phyloP scores from a whole-genome alignment of 2,329 filamentous ascomycete genomes.

The Amylocarpus encephaloides region DNA sequence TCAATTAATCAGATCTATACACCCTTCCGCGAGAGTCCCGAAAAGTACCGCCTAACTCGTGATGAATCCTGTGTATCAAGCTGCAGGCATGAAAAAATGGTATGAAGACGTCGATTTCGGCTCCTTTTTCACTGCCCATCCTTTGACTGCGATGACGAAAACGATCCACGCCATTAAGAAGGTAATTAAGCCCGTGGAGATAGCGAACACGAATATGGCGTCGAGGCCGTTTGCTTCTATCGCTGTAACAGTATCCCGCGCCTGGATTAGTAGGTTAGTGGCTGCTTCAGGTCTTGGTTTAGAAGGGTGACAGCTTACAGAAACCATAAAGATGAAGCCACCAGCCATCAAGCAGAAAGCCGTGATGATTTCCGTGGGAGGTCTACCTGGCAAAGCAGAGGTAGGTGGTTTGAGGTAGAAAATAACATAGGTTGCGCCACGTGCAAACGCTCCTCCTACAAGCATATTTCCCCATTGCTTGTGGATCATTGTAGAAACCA shows the following conservation, averaged over 20 bases:
- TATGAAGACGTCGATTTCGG: not conserved
- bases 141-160: conserved; percentile 73
- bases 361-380: conserved; percentile 82
- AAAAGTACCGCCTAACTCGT: not conserved
- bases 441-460: conserved; percentile 70
- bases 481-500: conserved; percentile 87
- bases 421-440: conserved; percentile 72
- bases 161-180: conserved; percentile 83
- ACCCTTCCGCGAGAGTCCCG: not conserved
- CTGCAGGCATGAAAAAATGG: not conserved
- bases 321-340: conserved; percentile 88
- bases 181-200: conserved; percentile 76
- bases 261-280: conserved; percentile 39
- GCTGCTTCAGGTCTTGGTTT: conserved; percentile 11
- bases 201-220: conserved; percentile 89
- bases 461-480: conserved; percentile 88
- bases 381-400: conserved; percentile 74
- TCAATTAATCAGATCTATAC: not conserved
- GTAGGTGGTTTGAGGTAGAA: conserved; percentile 74
- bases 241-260: conserved; percentile 67
- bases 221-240: conserved; percentile 74
- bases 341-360: conserved; percentile 83
- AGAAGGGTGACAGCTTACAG: conserved; percentile 48
- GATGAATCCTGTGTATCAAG: not conserved
- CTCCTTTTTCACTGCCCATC: conserved; percentile 62